A percentile compares a stretch with the other conserved stretches of the same genome.
phyloP scores from a whole-genome alignment of 2,329 filamentous ascomycete genomes.

The Clarireedia homoeocarpa region DNA sequence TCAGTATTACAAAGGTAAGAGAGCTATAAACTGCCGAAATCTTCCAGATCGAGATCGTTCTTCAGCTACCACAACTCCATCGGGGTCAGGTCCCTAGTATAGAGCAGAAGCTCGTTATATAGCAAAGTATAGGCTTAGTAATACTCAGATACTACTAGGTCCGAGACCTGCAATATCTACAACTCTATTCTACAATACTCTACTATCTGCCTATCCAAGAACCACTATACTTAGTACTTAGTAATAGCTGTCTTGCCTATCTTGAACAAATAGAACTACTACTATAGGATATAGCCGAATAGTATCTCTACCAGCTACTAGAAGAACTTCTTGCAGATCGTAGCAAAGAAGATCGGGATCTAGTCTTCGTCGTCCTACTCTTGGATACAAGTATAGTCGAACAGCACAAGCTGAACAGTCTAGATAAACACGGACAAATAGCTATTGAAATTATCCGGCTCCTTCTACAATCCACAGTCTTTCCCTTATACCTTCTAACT shows the following conservation, averaged over 20 bases:
- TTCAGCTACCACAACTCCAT: slow-evolving; percentile 12
- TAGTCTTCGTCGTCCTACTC: slow-evolving; percentile 13
- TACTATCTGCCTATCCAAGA: slow-evolving; percentile 8
- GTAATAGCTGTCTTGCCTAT: slow-evolving; percentile 4
- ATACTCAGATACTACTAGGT: slow-evolving; percentile 10
- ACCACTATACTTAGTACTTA: slow-evolving; percentile 10
- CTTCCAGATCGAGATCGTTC: slow-evolving; percentile 11
- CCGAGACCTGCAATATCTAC: slow-evolving; percentile 7
- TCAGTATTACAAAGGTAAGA: slow-evolving; percentile 10
- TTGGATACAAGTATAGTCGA: too few relatives aligned
- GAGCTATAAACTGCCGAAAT: slow-evolving; percentile 10
- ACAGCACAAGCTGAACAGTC: too few relatives aligned
- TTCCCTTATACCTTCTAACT: background rate
- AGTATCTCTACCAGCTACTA: slow-evolving; percentile 10
- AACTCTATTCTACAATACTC: slow-evolving; percentile 10
- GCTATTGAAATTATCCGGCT: slow-evolving; percentile 10
- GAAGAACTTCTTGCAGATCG: slow-evolving; percentile 12
- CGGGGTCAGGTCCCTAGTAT: background rate
- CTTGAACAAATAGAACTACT: slow-evolving; percentile 11
- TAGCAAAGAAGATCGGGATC: slow-evolving; percentile 9
- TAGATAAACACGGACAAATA: too few relatives aligned
- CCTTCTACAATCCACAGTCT: slow-evolving; percentile 1
- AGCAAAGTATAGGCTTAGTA: slow-evolving; percentile 7
- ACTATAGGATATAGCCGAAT: slow-evolving; percentile 15
- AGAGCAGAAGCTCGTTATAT: slow-evolving; percentile 11